Evolutionary conservation across 176 grass and related monocot genomes (phyloP).

Genomic region (Oryza longistaminata): DNA sequence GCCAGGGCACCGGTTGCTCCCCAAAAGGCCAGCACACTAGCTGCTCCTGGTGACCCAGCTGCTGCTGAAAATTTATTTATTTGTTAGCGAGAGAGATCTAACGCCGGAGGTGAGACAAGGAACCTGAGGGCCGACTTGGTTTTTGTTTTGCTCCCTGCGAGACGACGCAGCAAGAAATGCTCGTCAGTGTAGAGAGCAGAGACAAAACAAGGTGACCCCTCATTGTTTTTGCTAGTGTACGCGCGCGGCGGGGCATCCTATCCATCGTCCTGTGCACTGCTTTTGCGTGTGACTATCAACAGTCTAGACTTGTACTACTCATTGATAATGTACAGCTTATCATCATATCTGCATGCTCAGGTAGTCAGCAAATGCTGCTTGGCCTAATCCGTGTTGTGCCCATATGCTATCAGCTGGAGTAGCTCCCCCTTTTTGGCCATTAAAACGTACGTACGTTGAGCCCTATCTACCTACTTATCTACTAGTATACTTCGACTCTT

Average conservation of each 20-base stretch:
- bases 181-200: neutral
- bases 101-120: neutral
- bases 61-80: neutral
- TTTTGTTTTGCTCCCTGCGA: neutral
- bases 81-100: neutral
- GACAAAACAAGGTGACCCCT: neutral
- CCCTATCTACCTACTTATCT: too few species aligned
- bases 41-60: neutral
- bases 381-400: constrained; percentile 21
- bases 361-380: constrained; percentile 32
- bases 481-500: too few species aligned
- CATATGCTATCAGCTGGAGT: neutral
- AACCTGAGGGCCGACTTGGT: neutral
- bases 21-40: constrained; percentile 35
- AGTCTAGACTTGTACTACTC: neutral
- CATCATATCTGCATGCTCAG: neutral
- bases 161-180: neutral
- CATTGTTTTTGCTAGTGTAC: too few species aligned
- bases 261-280: neutral
- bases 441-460: too few species aligned
- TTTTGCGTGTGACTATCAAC: constrained; percentile 3
- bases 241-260: too few species aligned
- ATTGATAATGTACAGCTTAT: neutral
- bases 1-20: constrained; percentile 23
- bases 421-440: constrained; percentile 4